phyloP scores from a whole-genome alignment of 495 filamentous ascomycete genomes.

The Terfezia claveryi region DNA sequence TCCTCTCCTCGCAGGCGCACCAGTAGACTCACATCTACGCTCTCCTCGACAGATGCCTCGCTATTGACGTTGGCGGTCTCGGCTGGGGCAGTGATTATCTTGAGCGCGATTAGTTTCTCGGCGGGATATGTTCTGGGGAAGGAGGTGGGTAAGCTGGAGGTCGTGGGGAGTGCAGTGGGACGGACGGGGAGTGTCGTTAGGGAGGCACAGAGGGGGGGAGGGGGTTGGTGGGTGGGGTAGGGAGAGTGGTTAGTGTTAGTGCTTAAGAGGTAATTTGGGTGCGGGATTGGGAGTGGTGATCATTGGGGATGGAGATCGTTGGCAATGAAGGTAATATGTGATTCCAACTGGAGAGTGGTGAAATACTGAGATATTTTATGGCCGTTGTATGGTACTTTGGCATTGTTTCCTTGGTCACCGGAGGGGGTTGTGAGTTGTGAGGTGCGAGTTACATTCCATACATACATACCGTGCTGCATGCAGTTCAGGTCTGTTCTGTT shows the following conservation, averaged over 20 bases:
- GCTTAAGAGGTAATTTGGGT: not conserved
- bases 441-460: too few relatives aligned
- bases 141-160: conserved; percentile 37
- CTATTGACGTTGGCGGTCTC: conserved; percentile 79
- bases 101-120: conserved; percentile 79
- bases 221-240: conserved; percentile 7
- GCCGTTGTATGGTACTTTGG: too few relatives aligned
- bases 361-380: too few relatives aligned
- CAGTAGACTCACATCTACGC: not conserved
- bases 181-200: conserved; percentile 4
- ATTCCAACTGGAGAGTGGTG: too few relatives aligned
- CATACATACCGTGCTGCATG: too few relatives aligned
- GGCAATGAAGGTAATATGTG: too few relatives aligned
- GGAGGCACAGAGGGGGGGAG: conserved; percentile 6
- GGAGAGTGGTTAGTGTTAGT: not conserved
- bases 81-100: conserved; percentile 76
- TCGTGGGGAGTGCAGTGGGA: conserved; percentile 5
- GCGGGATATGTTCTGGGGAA: conserved; percentile 77
- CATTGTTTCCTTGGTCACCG: too few relatives aligned
- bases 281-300: too few relatives aligned
- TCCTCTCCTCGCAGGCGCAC: not conserved
- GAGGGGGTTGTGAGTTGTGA: too few relatives aligned
- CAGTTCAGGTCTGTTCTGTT: too few relatives aligned
- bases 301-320: too few relatives aligned
- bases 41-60: conserved; percentile 25